Conservation (phyloP, 371 early-diverging fungal species). For the Dichotomocladium elegans region DNA sequence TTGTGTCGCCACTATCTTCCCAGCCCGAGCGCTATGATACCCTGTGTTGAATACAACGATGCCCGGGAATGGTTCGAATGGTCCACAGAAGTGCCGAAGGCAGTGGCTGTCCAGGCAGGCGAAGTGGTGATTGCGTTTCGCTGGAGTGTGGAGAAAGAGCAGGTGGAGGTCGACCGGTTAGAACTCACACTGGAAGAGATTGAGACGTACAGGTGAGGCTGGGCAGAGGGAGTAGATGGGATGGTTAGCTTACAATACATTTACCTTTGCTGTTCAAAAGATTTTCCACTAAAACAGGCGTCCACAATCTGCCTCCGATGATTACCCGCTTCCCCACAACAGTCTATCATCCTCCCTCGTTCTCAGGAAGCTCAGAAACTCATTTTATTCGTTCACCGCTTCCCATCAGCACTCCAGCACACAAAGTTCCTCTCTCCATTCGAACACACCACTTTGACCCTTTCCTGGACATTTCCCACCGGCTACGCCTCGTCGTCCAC, state of each 20-base stretch:
- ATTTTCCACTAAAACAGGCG: slow-evolving; percentile 32
- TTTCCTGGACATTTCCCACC: slow-evolving; percentile 39
- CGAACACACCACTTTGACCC: slow-evolving; percentile 39
- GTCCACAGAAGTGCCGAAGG: slow-evolving; percentile 41
- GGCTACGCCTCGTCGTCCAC: slow-evolving; percentile 27
- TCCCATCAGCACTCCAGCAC: background rate
- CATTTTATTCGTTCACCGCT: slow-evolving; percentile 38
- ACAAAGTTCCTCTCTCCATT: slow-evolving; percentile 7
- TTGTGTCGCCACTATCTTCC: slow-evolving; percentile 43
- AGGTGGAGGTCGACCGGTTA: slow-evolving; percentile 32
- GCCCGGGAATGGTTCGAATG: slow-evolving; percentile 48
- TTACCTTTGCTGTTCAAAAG: slow-evolving; percentile 8
- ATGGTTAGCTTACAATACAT: too few relatives aligned
- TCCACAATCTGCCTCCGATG: slow-evolving; percentile 35
- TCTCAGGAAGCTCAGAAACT: slow-evolving; percentile 34
- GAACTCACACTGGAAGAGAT: slow-evolving; percentile 34
- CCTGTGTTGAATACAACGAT: slow-evolving; percentile 28
- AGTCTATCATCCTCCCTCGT: slow-evolving; percentile 33
- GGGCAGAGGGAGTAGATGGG: background rate
- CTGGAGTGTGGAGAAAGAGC: slow-evolving; percentile 46
- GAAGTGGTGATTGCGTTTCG: slow-evolving; percentile 38
- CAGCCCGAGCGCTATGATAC: slow-evolving; percentile 39
- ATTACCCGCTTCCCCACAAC: slow-evolving; percentile 32
- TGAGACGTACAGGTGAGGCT: slow-evolving; percentile 34
- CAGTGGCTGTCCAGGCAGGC: slow-evolving; percentile 39